Percentiles rank a stretch among this genome's conserved stretches.
These are phyloP conservation scores for Colletotrichum horii DNA, from an alignment of 2,329 filamentous ascomycete species.

Conservation along the genomic window DNA sequence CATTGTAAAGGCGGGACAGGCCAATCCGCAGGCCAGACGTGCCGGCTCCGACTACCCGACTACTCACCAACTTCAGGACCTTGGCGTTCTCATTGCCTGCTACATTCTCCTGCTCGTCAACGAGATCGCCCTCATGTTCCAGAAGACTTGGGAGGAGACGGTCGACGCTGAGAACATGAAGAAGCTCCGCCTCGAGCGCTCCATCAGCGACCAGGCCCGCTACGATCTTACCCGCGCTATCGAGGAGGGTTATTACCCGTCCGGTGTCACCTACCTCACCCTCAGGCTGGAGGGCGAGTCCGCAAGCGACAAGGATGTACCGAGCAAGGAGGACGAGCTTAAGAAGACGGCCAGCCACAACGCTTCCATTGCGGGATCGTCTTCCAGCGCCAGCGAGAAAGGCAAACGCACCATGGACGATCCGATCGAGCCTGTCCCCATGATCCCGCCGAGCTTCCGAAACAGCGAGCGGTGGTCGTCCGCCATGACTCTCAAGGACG, in stretches of 20 bases:
- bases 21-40: constrained; percentile 3
- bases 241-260: constrained; percentile 20
- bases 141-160: constrained; percentile 20
- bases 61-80: constrained; percentile 27
- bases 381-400: constrained; percentile 16
- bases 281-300: constrained; percentile 18
- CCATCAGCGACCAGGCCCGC: constrained; percentile 18
- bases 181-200: constrained; percentile 9
- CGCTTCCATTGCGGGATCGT: constrained; percentile 11
- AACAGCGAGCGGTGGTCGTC: constrained; percentile 19
- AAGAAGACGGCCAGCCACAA: constrained; percentile 16
- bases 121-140: constrained; percentile 22
- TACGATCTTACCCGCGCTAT: constrained; percentile 19
- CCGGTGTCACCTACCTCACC: constrained; percentile 16
- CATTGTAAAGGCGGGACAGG: constrained; percentile 9
- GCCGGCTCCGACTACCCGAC: constrained; percentile 23
- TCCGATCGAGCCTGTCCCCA: constrained; percentile 11
- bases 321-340: constrained; percentile 10
- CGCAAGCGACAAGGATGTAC: constrained; percentile 15
- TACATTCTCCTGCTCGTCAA: constrained; percentile 23
- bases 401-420: constrained; percentile 8
- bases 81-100: constrained; percentile 24
- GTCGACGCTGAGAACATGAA: constrained; percentile 13
- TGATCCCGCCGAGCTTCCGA: constrained; percentile 17
- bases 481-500: constrained; percentile 12